Conservation (phyloP, 1,139 yeast genomes). For the Entelexis paramagnoliae region DNA sequence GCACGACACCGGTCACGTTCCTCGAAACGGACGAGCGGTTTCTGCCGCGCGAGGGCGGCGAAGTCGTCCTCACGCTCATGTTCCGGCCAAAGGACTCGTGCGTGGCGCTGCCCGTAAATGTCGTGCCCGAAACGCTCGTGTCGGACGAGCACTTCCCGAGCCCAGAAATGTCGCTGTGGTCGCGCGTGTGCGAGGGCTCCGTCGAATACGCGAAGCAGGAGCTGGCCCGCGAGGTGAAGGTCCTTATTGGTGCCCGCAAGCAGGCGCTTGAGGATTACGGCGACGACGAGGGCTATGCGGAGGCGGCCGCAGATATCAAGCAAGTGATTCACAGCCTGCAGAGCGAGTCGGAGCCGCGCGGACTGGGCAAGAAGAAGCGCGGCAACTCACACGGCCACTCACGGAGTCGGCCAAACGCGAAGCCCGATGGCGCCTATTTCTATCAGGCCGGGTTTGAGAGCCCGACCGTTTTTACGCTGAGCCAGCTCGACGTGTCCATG, state of each 20-base stretch:
- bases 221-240: conserved; percentile 47
- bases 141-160: conserved; percentile 9
- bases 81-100: conserved; percentile 48
- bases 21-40: conserved; percentile 47
- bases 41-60: conserved; percentile 51
- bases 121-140: conserved; percentile 11
- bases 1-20: conserved; percentile 63
- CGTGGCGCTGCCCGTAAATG: conserved; percentile 20
- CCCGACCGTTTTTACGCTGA: conserved; percentile 53
- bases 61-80: conserved; percentile 59
- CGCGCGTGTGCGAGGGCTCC: conserved; percentile 36
- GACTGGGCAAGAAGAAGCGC: not conserved
- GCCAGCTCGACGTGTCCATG: conserved; percentile 71
- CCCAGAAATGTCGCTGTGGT: conserved; percentile 14
- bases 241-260: conserved; percentile 41
- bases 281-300: conserved; percentile 47
- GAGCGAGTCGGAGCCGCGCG: conserved; percentile 30
- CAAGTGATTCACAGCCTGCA: conserved; percentile 7
- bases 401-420: conserved; percentile 28
- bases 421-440: conserved; percentile 30
- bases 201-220: conserved; percentile 41
- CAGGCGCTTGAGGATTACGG: conserved; percentile 50
- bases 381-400: conserved; percentile 19
- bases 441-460: conserved; percentile 68
- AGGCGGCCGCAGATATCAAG: conserved; percentile 36